Evolutionary conservation across 1,284 basidiomycete species (phyloP), one percentile per base, ranked within the genome.

Genomic region (Neotropicomus parvogracilis): DNA sequence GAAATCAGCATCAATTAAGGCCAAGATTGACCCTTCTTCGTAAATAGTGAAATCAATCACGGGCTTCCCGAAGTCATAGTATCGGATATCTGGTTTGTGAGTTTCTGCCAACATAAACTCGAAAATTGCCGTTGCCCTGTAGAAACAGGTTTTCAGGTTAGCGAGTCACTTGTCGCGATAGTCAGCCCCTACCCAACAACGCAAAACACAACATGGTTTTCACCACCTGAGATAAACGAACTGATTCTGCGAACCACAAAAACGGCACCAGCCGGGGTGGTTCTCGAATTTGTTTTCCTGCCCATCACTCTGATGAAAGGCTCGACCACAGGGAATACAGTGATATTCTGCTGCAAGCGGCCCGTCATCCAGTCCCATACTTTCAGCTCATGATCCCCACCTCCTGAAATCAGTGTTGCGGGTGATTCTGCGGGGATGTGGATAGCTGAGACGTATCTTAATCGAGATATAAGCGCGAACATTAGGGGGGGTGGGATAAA

Each of bases 331-430:
- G 80, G 71, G 41, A 71, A 67, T 24, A 94, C 71, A 4, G 69
- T 64, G 12, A 94, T 69, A 24, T 81, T 76, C 28, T 70, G 68
- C 16, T 75, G 63, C 20, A 80, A 64, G 35, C 58, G 58, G 0
- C 90, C 91, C 0, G 70, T 71, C 64, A 79, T 75, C 86, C 88
- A 91, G 53, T 89, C 78, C 88, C 91, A 95, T 14, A 93, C 59
- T 62, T 86, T 84, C 19, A 97, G 66, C 40, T 75, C 70, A 0
- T 79, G 71, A 60, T 95, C 93, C 0, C 93, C 94, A n/a, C 94
- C 94, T 1, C 87, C 94, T 0, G 90, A 91, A 5, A 95, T 71
- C 27, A 97, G 71, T 2, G 69, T 58, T 0, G 68, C 59, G 2
- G 77, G 77, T 5, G 74, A 68, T 37, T 71, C 78, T 0, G 60